Conservation (phyloP, 495 filamentous ascomycete species). For the Aspergillus avenaceus region DNA sequence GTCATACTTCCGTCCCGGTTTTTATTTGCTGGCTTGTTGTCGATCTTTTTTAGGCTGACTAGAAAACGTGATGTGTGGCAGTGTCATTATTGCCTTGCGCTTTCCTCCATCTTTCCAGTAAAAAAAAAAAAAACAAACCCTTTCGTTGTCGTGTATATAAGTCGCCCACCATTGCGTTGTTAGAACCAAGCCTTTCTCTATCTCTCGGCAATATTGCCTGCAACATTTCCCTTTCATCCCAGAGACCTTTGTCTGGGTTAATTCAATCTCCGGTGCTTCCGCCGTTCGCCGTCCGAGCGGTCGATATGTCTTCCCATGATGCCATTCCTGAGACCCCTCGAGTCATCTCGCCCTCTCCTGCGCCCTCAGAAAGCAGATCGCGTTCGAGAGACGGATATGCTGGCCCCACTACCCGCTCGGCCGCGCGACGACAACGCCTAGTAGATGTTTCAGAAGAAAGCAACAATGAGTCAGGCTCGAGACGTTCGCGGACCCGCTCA, state of each 20-base stretch:
- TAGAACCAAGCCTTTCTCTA: constrained; percentile 10
- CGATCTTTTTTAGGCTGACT: not conserved
- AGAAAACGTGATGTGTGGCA: constrained; percentile 12
- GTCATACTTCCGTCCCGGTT: not conserved
- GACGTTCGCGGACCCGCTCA: constrained; percentile 37
- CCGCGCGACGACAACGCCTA: constrained; percentile 47
- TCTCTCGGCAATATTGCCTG: constrained; percentile 22
- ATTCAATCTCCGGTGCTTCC: constrained; percentile 42
- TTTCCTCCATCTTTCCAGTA: constrained; percentile 4
- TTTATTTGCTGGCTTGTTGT: no score
- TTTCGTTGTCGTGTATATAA: not conserved
- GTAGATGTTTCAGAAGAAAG: constrained; percentile 42
- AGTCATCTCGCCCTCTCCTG: constrained; percentile 67
- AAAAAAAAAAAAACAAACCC: constrained; percentile 10
- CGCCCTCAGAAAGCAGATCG: constrained; percentile 51
- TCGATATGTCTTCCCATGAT: constrained; percentile 43
- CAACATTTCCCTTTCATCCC: constrained; percentile 17
- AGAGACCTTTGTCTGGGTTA: constrained; percentile 48
- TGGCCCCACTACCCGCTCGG: constrained; percentile 62
- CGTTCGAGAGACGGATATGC: constrained; percentile 49
- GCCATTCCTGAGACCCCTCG: constrained; percentile 61
- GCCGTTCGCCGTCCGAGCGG: constrained; percentile 38
- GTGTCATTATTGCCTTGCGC: constrained; percentile 15
- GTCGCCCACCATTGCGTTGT: constrained; percentile 24
- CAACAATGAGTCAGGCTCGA: constrained; percentile 30